A percentile compares a stretch with the other conserved stretches of the same genome.
phyloP scores from a whole-genome alignment of 306 rosid genomes.

The Cotoneaster glaucophyllus region DNA sequence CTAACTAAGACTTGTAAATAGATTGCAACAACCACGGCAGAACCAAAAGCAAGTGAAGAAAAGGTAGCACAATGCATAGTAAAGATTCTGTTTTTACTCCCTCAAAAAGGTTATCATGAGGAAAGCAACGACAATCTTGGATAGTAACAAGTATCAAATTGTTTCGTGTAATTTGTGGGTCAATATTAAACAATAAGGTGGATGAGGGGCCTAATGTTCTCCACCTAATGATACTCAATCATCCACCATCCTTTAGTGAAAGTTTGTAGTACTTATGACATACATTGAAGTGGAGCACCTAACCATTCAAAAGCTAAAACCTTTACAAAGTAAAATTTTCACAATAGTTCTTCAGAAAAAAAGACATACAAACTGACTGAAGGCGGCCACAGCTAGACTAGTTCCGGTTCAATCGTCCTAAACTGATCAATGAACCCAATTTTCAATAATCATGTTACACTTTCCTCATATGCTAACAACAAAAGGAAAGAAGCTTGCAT shows the following conservation, averaged over 20 bases:
- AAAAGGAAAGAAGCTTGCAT: not conserved
- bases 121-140: not conserved
- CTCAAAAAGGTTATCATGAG: not conserved
- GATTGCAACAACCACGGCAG: not conserved
- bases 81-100: not conserved
- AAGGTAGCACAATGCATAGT: not conserved
- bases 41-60: not conserved
- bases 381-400: not conserved
- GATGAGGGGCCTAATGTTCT: not conserved
- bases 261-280: not conserved
- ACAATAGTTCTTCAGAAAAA: not conserved
- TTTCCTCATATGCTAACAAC: not conserved
- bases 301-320: not conserved
- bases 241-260: not conserved
- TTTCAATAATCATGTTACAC: not conserved
- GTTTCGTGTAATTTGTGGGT: not conserved
- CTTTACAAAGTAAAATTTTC: not conserved
- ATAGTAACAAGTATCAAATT: not conserved
- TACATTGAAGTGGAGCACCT: not conserved
- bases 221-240: not conserved
- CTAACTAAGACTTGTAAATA: not conserved
- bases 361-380: not conserved
- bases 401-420: not conserved
- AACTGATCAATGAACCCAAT: not conserved
- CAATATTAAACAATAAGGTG: not conserved